Evolutionary conservation across 768 basidiomycete species (phyloP).

Genomic region (Epithele typhae): DNA sequence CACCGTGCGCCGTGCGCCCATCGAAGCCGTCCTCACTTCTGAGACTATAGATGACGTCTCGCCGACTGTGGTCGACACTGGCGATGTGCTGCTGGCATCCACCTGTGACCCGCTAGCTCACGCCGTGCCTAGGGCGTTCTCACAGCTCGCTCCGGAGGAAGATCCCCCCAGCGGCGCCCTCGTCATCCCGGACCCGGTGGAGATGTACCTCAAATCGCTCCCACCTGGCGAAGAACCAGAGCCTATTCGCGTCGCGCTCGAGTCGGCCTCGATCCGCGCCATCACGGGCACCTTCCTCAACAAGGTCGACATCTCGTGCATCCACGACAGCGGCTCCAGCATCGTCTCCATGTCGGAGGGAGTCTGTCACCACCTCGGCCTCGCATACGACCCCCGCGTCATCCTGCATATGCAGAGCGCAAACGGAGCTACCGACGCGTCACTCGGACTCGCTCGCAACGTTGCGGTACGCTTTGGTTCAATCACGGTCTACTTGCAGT

Average conservation of each 20-base stretch:
- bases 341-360: slow-evolving; percentile 23
- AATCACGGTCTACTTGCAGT: slow-evolving; percentile 4
- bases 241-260: slow-evolving; percentile 7
- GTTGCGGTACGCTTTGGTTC: slow-evolving; percentile 9
- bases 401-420: slow-evolving; percentile 12
- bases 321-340: slow-evolving; percentile 20
- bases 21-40: too few species aligned
- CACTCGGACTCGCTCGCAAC: slow-evolving; percentile 14
- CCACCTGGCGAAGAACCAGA: neutral
- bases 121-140: too few species aligned
- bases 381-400: slow-evolving; percentile 12
- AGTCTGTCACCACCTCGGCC: slow-evolving; percentile 9
- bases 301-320: slow-evolving; percentile 7
- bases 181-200: slow-evolving; percentile 11
- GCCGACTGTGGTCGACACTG: too few species aligned
- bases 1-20: too few species aligned
- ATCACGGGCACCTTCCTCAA: slow-evolving; percentile 11
- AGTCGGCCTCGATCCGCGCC: slow-evolving; percentile 14
- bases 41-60: too few species aligned
- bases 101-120: too few species aligned
- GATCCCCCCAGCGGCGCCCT: slow-evolving; percentile 4
- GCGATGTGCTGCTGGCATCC: too few species aligned
- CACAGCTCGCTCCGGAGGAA: too few species aligned
- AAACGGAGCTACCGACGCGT: slow-evolving; percentile 6
- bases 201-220: slow-evolving; percentile 4